Conservation (phyloP, 345 rosid species). For the Lepidium africanum region DNA sequence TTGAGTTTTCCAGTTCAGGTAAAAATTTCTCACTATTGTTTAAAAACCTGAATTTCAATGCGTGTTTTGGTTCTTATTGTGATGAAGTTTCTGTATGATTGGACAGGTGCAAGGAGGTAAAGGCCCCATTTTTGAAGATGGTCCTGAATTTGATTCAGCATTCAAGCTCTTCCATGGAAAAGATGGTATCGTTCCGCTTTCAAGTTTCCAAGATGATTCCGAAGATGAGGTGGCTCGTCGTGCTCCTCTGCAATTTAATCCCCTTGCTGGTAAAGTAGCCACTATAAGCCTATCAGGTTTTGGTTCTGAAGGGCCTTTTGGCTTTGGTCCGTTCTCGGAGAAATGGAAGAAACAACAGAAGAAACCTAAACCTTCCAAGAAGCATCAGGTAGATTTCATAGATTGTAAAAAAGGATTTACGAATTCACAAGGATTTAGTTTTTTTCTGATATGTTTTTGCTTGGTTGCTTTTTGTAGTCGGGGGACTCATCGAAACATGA, state of each 20-base stretch:
- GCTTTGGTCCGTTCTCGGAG: slow-evolving; percentile 60
- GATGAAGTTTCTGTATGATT: background rate
- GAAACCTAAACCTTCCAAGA: slow-evolving; percentile 46
- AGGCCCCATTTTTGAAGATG: slow-evolving; percentile 95
- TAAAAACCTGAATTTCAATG: background rate
- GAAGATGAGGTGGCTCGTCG: slow-evolving; percentile 23
- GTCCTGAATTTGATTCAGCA: slow-evolving; percentile 59
- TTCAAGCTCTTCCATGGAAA: slow-evolving; percentile 83
- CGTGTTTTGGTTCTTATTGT: background rate
- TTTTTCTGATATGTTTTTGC: background rate
- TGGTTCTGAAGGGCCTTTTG: slow-evolving; percentile 70
- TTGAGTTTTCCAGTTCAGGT: slow-evolving; percentile 42
- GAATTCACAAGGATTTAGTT: background rate
- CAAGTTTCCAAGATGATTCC: slow-evolving; percentile 17
- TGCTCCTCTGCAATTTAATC: slow-evolving; percentile 57
- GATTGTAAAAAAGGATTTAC: background rate
- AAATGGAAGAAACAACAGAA: slow-evolving; percentile 60
- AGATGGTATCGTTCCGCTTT: slow-evolving; percentile 76
- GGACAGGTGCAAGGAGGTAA: slow-evolving; percentile 42
- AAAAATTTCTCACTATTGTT: background rate
- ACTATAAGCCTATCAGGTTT: slow-evolving; percentile 77
- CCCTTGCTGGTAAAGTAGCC: slow-evolving; percentile 60
- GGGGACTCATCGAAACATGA: slow-evolving; percentile 53
- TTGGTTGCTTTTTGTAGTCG: slow-evolving; percentile 32
- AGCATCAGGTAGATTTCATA: slow-evolving; percentile 45